Evolutionary conservation across 2,329 filamentous ascomycete genomes (phyloP), one percentile per base, ranked within the genome.

Genomic region (Colletotrichum siamense): DNA sequence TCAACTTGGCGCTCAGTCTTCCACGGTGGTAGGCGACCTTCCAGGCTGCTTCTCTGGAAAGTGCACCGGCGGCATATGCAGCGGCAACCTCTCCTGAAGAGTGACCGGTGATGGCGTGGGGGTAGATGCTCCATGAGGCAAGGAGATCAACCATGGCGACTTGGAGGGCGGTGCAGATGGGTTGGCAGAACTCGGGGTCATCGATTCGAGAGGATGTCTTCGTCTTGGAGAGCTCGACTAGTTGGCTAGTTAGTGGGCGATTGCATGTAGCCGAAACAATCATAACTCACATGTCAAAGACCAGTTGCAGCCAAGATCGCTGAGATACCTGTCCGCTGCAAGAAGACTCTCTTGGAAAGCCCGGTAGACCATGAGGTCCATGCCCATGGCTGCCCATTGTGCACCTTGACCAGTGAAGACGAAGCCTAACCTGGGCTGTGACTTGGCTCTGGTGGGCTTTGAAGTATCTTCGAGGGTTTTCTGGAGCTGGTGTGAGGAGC

Each of bases 1-100:
- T 76, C 6, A 74, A 32, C 49, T 78, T 68, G 13, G 79, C 78
- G 69, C 81, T 79, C 61, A 83, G 24, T 36, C 75, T 32, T 4
- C 87, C 88, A n/a, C 88, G 84, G 77, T 87, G 85, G 79, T 91
- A 92, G 1, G 90, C 90, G 9, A 89, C 84, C 1, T 84, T 83
- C 81, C 90, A 86, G 61, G 87, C 86, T 1, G 85, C 82, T 30
- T 88, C 83, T 44, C 88, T 83, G 2, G 84, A 82, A 8, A 86
- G 68, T 6, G 73, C 77, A 2, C 83, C 83, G 0, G 85, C 80
- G 1, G 87, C 84, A 71, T 87, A 89, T 0, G 88, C 88, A 5
- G 88, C 88, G 3, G 80, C 87, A 30, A 89, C 89, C 68, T 90
- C 88, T 9, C 88, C 88, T 49, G 83, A 86, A 0, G 87, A 89